Conservation (phyloP, 192 early-diverging fungal genomes). For the Backusella psychrophila region DNA sequence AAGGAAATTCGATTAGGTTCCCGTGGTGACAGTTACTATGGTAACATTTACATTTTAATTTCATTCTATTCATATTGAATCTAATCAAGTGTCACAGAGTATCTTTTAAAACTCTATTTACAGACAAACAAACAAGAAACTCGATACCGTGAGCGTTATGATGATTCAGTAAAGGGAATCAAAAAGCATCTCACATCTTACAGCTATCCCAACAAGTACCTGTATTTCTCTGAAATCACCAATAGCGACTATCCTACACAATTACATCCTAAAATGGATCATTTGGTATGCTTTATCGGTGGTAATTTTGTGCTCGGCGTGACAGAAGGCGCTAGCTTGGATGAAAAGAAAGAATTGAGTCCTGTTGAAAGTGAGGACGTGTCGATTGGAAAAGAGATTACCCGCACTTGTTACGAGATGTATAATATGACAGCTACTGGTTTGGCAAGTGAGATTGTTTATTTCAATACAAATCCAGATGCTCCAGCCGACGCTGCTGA, state of each 20-base stretch:
- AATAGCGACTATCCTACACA: conserved; percentile 15
- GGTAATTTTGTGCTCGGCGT: conserved; percentile 79
- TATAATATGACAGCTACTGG: conserved; percentile 78
- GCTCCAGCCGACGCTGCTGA: conserved; percentile 44
- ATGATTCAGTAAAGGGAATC: conserved; percentile 60
- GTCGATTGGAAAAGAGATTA: conserved; percentile 73
- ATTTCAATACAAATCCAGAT: conserved; percentile 47
- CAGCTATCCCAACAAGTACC: conserved; percentile 53
- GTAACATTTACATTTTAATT: conserved; percentile 32
- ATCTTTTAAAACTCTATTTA: conserved; percentile 87
- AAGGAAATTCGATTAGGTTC: conserved; percentile 72
- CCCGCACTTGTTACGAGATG: conserved; percentile 76
- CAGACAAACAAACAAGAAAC: conserved; percentile 61
- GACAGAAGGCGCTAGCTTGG: conserved; percentile 53
- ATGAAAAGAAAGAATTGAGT: conserved; percentile 34
- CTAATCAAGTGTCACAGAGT: conserved; percentile 56
- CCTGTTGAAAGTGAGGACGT: conserved; percentile 61
- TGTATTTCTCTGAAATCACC: conserved; percentile 67
- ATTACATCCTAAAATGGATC: conserved; percentile 79
- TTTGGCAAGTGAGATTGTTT: conserved; percentile 85
- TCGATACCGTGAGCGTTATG: conserved; percentile 67
- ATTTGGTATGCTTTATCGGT: conserved; percentile 91
- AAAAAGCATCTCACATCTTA: conserved; percentile 60
- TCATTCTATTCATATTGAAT: not conserved
- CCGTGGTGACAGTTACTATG: conserved; percentile 89